These are phyloP conservation scores for Leishmania turanica DNA, from an alignment of 208 protist species.

Conservation along the genomic window DNA sequence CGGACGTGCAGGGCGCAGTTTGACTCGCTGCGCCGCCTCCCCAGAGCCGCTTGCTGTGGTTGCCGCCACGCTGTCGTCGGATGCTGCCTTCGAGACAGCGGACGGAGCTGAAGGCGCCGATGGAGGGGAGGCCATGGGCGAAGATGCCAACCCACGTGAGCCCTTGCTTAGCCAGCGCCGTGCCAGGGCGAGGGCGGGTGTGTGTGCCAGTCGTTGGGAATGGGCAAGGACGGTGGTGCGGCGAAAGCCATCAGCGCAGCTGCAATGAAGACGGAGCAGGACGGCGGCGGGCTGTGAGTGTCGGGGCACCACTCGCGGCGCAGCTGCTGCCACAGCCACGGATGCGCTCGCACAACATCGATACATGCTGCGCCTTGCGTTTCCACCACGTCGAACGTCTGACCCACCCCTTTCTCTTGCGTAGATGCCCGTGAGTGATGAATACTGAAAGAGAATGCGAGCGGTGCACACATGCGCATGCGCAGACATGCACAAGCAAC, in stretches of 20 bases:
- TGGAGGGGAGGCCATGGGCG: neutral
- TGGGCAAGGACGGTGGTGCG: neutral
- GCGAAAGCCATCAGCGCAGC: neutral
- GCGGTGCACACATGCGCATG: neutral
- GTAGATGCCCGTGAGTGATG: neutral
- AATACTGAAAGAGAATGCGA: neutral
- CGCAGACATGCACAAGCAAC: neutral
- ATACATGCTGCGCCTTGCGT: neutral
- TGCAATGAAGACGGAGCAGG: neutral
- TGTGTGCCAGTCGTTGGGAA: neutral
- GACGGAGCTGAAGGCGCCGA: neutral
- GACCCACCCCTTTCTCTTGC: neutral
- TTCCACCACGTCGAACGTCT: neutral
- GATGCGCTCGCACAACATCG: neutral
- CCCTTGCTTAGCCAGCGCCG: neutral
- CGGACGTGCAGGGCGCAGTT: slow-evolving; percentile 22
- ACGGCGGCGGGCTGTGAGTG: neutral
- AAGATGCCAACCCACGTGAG: neutral
- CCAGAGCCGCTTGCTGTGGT: neutral
- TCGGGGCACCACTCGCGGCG: neutral
- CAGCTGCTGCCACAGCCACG: neutral
- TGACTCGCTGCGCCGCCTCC: neutral
- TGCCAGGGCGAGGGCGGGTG: neutral
- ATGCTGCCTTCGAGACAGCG: neutral
- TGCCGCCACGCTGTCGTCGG: neutral